Base-by-base conservation (phyloP, 129 eudicot genomes). In the Centrapalus pauciflorus region DNA sequence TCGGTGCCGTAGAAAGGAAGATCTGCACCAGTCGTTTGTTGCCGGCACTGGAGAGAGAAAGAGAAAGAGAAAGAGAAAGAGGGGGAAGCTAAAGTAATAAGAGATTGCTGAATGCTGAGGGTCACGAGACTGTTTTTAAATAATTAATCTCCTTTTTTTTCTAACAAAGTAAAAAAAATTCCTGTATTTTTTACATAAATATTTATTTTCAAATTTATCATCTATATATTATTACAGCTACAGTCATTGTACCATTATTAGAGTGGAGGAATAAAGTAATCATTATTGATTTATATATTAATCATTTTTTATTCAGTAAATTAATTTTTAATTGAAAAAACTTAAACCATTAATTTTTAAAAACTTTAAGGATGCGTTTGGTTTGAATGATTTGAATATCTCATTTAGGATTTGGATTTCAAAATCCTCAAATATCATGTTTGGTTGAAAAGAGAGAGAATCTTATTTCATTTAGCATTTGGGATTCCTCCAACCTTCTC, bases 91-190 rank as follows among this genome's bases (percentile, higher is more conserved):
- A 51, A 57, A 67, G 74, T 65, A n/a, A n/a, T n/a, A n/a, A n/a
- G n/a, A n/a, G n/a, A n/a, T n/a, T n/a, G n/a, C n/a, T n/a, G 59
- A 21, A 28, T 5, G 55, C 48, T 12, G 66, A 32, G 76, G 72
- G 77, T 77, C 77, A 81, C 82, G 80, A 77, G 79, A 69, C 21
- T 11, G 41, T 69, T 69, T 65, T 74, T 61, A 75, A 72, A 75
- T 66, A 55, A 76, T 66, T 60, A 43, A 60, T 10, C 46, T 27
- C 65, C 55, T 46, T 52, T 60, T 60, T 26, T 1, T 60, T 60
- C 20, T 1, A 24, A 56, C 41, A 67, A 63, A 27, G 2, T 38
- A 61, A 7, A 75, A 20, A 61, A 7, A 75, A 20, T 12, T 46
- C 28, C 12, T 6, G 2, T 37, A 20, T 32, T 50, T 50, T 46